A percentile compares a stretch with the other conserved stretches of the same genome.
Conservation (phyloP, 352 stramenopile genomes). For the Aphanomyces astaci region DNA sequence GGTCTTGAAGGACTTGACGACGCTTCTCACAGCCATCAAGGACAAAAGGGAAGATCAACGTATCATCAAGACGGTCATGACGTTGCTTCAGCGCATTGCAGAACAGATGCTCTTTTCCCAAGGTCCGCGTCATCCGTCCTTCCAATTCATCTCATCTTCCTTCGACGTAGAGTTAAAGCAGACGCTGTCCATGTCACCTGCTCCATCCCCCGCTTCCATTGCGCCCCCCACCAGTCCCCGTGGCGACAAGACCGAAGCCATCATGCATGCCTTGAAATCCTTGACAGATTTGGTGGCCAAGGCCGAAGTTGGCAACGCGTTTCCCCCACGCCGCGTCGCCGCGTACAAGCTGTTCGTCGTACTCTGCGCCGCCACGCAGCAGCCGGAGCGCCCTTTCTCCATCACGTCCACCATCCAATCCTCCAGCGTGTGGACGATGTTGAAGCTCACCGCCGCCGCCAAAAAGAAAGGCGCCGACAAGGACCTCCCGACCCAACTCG, state of each 20-base stretch:
- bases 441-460: constrained; percentile 39
- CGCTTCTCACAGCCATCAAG: constrained; percentile 57
- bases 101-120: constrained; percentile 32
- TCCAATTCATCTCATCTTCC: not conserved
- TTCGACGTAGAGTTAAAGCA: not conserved
- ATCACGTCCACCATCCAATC: constrained; percentile 28
- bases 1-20: constrained; percentile 54
- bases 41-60: constrained; percentile 78
- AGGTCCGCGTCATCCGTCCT: not conserved
- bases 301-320: constrained; percentile 39
- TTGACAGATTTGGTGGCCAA: constrained; percentile 17
- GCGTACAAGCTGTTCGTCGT: constrained; percentile 53
- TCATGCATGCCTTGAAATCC: constrained; percentile 1
- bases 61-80: constrained; percentile 51
- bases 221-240: not conserved
- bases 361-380: constrained; percentile 41
- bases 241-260: constrained; percentile 15
- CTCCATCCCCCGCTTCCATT: not conserved
- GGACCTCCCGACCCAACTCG: constrained; percentile 45
- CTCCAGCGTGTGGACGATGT: constrained; percentile 29
- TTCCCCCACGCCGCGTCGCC: constrained; percentile 40
- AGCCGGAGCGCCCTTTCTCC: constrained; percentile 38
- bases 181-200: not conserved
- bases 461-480: constrained; percentile 57
- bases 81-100: constrained; percentile 48